Conservation (phyloP, 1,139 yeast species). For the Candida buenavistaensis region DNA sequence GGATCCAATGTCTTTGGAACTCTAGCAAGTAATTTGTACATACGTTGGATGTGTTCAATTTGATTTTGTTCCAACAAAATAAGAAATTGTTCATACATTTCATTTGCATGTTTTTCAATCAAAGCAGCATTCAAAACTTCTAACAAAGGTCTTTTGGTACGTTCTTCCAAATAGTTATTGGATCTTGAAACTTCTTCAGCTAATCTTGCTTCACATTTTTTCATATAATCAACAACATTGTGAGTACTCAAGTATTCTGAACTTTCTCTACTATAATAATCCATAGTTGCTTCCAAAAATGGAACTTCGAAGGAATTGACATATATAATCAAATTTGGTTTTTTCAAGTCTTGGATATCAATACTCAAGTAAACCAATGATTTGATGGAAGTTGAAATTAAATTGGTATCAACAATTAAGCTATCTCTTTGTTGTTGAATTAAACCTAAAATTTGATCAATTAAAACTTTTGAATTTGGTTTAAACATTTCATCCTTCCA, state of each 20-base stretch:
- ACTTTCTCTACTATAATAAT: slow-evolving; percentile 74
- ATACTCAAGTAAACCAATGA: slow-evolving; percentile 80
- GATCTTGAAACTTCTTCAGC: slow-evolving; percentile 81
- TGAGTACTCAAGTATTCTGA: slow-evolving; percentile 63
- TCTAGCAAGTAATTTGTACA: slow-evolving; percentile 74
- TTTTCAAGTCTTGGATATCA: slow-evolving; percentile 79
- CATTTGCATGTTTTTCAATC: slow-evolving; percentile 75
- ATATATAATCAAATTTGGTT: slow-evolving; percentile 80
- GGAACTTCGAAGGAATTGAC: slow-evolving; percentile 74
- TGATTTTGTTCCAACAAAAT: slow-evolving; percentile 74
- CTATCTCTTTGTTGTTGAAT: slow-evolving; percentile 81
- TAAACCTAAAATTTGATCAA: slow-evolving; percentile 71
- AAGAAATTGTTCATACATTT: slow-evolving; percentile 76
- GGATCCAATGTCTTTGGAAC: slow-evolving; percentile 78
- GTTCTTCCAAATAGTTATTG: slow-evolving; percentile 80
- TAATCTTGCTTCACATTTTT: slow-evolving; percentile 78
- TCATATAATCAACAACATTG: slow-evolving; percentile 89
- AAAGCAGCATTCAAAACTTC: slow-evolving; percentile 75
- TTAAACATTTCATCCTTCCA: slow-evolving; percentile 88
- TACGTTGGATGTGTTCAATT: slow-evolving; percentile 72
- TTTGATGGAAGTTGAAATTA: slow-evolving; percentile 73
- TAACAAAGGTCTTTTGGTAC: slow-evolving; percentile 75
- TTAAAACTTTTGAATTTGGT: slow-evolving; percentile 57
- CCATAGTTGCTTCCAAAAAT: slow-evolving; percentile 71
- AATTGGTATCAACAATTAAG: slow-evolving; percentile 66